These are phyloP conservation scores for Claviceps sp. DNA, from an alignment of 2,329 filamentous ascomycete species.

Conservation along the genomic window DNA sequence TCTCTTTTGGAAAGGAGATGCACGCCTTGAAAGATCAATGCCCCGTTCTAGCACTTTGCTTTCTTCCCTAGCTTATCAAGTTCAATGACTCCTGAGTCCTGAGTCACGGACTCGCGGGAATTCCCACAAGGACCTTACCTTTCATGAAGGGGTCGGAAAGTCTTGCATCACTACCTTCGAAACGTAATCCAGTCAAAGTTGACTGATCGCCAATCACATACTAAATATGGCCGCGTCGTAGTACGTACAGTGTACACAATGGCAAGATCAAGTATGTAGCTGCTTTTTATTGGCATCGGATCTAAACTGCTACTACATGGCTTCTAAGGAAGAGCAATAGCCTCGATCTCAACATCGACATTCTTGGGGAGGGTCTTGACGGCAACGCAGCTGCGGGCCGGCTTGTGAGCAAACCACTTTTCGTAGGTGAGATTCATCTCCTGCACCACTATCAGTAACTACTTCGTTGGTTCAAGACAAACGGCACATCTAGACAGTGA, in stretches of 20 bases:
- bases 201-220: not conserved
- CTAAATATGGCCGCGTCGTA: not conserved
- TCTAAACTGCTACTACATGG: not conserved
- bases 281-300: not conserved
- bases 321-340: constrained; percentile 54
- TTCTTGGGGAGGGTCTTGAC: constrained; percentile 81
- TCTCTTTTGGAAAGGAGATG: too few species aligned
- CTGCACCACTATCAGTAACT: constrained; percentile 12
- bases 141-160: too few species aligned
- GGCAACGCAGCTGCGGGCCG: constrained; percentile 78
- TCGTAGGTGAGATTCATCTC: constrained; percentile 79
- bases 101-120: too few species aligned
- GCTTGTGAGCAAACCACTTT: constrained; percentile 73
- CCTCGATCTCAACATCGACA: constrained; percentile 83
- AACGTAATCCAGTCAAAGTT: not conserved
- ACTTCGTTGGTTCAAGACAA: too few species aligned
- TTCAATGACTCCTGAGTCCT: too few species aligned
- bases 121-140: too few species aligned
- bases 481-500: not conserved
- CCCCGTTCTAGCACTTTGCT: too few species aligned
- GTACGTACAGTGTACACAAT: too few species aligned
- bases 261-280: not conserved
- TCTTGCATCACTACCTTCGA: not conserved
- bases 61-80: too few species aligned
- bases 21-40: too few species aligned